Percentiles rank a stretch among this genome's conserved stretches.
Conservation (phyloP, 164 flowering plant genomes). For the Stephania japonica region DNA sequence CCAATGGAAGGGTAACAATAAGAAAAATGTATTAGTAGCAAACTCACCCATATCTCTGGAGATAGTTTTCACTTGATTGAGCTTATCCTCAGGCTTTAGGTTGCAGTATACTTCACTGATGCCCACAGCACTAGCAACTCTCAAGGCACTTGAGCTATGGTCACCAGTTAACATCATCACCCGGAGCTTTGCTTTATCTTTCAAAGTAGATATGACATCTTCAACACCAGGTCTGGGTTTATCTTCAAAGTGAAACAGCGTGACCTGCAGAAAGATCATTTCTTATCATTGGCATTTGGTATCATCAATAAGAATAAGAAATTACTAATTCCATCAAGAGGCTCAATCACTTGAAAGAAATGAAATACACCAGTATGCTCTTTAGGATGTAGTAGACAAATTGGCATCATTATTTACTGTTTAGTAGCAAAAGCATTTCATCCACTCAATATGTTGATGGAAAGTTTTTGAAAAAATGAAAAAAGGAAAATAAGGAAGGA, state of each 20-base stretch:
- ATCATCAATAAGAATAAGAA: not conserved
- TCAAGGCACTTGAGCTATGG: conserved; percentile 81
- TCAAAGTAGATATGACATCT: conserved; percentile 52
- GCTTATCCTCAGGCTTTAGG: conserved; percentile 96
- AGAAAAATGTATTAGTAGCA: not conserved
- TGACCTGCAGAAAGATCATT: conserved; percentile 43
- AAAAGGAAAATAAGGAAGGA: not conserved
- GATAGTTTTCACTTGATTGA: conserved; percentile 70
- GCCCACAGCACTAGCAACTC: conserved; percentile 90
- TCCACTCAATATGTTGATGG: not conserved
- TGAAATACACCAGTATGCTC: not conserved
- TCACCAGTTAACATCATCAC: conserved; percentile 98
- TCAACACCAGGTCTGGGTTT: conserved; percentile 74
- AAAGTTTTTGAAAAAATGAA: not conserved
- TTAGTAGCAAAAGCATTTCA: not conserved
- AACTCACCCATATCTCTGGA: conserved; percentile 68
- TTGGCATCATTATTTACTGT: no score
- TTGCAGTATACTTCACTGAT: conserved; percentile 69
- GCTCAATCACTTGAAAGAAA: not conserved
- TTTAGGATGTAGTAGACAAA: no score
- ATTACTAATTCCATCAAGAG: not conserved
- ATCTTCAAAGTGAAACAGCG: conserved; percentile 94
- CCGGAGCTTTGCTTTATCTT: conserved; percentile 59
- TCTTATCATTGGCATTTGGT: not conserved
- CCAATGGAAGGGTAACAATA: not conserved